Conservation (phyloP, 2,329 filamentous ascomycete genomes). For the Microdochium bolleyi region DNA sequence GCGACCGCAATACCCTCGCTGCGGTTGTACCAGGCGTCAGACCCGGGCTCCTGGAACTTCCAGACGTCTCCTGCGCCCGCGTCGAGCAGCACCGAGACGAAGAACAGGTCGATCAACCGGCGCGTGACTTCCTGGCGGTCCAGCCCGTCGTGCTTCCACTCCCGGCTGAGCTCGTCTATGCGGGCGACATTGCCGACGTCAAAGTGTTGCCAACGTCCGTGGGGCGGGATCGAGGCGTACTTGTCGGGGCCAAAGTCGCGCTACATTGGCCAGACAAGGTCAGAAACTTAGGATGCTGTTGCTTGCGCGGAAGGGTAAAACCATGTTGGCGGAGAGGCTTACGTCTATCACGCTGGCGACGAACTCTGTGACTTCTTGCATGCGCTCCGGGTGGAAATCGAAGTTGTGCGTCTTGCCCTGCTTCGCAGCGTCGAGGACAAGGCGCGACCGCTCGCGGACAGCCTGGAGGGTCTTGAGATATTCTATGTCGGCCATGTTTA, state of each 20-base stretch:
- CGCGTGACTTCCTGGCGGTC: constrained; percentile 38
- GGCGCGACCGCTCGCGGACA: constrained; percentile 23
- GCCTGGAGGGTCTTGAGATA: constrained; percentile 27
- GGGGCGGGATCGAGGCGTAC: constrained; percentile 40
- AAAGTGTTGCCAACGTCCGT: constrained; percentile 57
- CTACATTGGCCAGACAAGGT: constrained; percentile 14
- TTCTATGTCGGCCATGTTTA: constrained; percentile 8
- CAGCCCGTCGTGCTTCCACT: constrained; percentile 31
- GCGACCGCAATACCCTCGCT: constrained; percentile 76
- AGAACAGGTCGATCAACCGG: constrained; percentile 51
- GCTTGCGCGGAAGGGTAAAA: background rate
- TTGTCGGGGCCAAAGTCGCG: constrained; percentile 41
- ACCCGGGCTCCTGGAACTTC: constrained; percentile 49
- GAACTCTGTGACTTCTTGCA: constrained; percentile 30
- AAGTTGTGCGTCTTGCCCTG: constrained; percentile 31
- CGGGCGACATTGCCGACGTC: constrained; percentile 46
- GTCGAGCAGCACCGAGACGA: constrained; percentile 51
- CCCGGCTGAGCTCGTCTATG: constrained; percentile 31
- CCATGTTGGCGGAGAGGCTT: background rate
- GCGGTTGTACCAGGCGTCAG: constrained; percentile 57
- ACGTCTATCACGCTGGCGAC: constrained; percentile 34
- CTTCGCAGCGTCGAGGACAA: constrained; percentile 26
- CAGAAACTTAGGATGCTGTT: background rate
- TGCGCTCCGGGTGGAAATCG: constrained; percentile 25
- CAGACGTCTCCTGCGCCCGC: constrained; percentile 44